Percentiles rank a stretch among this genome's conserved stretches.
Evolutionary conservation across 495 filamentous ascomycete genomes (phyloP).

Genomic region (Penicillium bovifimosum): DNA sequence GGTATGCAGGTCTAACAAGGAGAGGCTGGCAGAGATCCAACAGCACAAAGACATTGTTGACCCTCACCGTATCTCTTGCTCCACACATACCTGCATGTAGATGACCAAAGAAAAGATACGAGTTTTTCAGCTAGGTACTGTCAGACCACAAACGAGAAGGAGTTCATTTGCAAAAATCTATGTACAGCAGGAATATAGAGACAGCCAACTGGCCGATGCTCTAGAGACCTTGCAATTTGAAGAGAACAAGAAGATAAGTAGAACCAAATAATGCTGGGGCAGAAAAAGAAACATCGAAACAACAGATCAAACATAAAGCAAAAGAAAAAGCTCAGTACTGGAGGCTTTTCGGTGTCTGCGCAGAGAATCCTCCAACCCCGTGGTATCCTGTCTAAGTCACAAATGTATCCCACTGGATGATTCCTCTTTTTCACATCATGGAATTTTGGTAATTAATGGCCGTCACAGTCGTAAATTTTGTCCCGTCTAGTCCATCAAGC

Average conservation of each 20-base stretch:
- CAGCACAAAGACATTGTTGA: not conserved
- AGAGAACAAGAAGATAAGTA: constrained; percentile 10
- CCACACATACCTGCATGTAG: not conserved
- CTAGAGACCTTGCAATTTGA: constrained; percentile 29
- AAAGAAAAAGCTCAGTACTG: not conserved
- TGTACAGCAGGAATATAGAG: constrained; percentile 23
- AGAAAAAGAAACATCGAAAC: constrained; percentile 2
- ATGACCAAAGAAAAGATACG: not conserved
- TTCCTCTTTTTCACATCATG: not conserved
- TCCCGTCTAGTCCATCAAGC: constrained; percentile 14
- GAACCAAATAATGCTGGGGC: constrained; percentile 7
- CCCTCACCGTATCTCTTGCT: not conserved
- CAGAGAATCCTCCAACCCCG: not conserved
- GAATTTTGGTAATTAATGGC: constrained; percentile 5
- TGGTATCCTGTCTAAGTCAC: not conserved
- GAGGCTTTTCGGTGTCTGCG: not conserved
- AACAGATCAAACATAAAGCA: constrained; percentile 6
- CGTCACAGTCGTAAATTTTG: constrained; percentile 11
- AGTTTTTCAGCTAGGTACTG: too few species aligned
- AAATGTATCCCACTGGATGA: constrained; percentile 1
- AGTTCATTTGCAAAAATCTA: constrained; percentile 17
- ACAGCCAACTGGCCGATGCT: constrained; percentile 24
- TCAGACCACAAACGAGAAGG: not conserved
- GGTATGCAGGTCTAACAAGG: not conserved
- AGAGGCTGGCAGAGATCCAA: not conserved